A percentile compares a stretch with the other conserved stretches of the same genome.
These are phyloP conservation scores for Lichtheimia ramosa DNA, from an alignment of 371 early-diverging fungal genomes.

Conservation along the genomic window DNA sequence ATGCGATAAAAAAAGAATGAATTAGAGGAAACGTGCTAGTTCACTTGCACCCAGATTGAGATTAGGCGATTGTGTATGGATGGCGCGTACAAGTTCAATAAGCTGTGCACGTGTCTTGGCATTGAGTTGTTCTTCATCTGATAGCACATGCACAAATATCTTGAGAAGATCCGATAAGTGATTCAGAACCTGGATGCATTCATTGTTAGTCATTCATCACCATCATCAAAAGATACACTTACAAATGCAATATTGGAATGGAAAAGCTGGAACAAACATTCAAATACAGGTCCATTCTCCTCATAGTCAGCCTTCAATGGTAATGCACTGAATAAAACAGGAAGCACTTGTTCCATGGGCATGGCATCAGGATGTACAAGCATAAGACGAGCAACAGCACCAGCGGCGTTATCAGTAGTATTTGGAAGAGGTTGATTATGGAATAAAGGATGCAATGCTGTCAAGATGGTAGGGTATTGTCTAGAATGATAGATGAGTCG, in stretches of 20 bases:
- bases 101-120: constrained; percentile 54
- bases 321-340: constrained; percentile 64
- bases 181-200: constrained; percentile 25
- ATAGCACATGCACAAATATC: constrained; percentile 47
- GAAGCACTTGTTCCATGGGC: constrained; percentile 74
- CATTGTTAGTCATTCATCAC: neutral
- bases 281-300: constrained; percentile 82
- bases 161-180: constrained; percentile 33
- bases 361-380: constrained; percentile 67
- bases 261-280: constrained; percentile 67
- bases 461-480: constrained; percentile 73
- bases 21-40: constrained; percentile 17
- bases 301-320: constrained; percentile 81
- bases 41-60: constrained; percentile 14
- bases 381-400: constrained; percentile 84
- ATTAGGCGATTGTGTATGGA: constrained; percentile 40
- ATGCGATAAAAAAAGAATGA: too few species aligned
- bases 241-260: constrained; percentile 56
- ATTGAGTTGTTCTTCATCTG: constrained; percentile 59
- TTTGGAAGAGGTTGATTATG: constrained; percentile 61
- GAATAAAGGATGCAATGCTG: constrained; percentile 76
- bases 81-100: constrained; percentile 55
- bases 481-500: constrained; percentile 19
- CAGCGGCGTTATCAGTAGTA: constrained; percentile 86
- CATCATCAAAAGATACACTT: constrained; percentile 14